Conservation (phyloP, 768 basidiomycete species). For the Termitomyces sp. region DNA sequence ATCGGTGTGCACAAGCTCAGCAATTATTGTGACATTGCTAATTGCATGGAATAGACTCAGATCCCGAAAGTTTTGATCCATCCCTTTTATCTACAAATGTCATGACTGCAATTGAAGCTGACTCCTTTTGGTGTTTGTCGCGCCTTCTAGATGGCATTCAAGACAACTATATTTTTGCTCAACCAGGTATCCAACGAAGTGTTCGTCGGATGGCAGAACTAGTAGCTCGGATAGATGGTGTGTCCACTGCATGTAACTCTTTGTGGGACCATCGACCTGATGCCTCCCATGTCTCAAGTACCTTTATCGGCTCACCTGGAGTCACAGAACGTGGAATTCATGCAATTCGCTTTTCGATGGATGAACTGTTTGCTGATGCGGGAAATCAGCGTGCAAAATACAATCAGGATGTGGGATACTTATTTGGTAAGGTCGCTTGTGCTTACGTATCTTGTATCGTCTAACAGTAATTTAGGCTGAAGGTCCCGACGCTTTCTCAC, state of each 20-base stretch:
- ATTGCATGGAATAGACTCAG: slow-evolving; percentile 53
- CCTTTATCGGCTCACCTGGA: slow-evolving; percentile 85
- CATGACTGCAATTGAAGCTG: slow-evolving; percentile 88
- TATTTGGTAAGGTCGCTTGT: slow-evolving; percentile 66
- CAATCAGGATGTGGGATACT: slow-evolving; percentile 99
- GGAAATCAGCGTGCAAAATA: slow-evolving; percentile 94
- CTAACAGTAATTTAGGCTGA: slow-evolving; percentile 62
- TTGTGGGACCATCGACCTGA: background rate
- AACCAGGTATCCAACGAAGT: slow-evolving; percentile 93
- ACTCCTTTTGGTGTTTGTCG: slow-evolving; percentile 97
- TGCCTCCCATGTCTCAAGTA: slow-evolving; percentile 35
- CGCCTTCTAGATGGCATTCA: slow-evolving; percentile 95
- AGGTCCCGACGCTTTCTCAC: slow-evolving; percentile 95
- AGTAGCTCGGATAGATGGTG: slow-evolving; percentile 84
- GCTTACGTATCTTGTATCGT: background rate
- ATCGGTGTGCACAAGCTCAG: slow-evolving; percentile 53
- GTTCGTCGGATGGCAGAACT: slow-evolving; percentile 93
- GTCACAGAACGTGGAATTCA: slow-evolving; percentile 92
- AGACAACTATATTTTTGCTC: slow-evolving; percentile 95
- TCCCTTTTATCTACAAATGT: slow-evolving; percentile 60
- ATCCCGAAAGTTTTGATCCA: slow-evolving; percentile 88
- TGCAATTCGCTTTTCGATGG: slow-evolving; percentile 99
- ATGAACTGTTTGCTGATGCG: slow-evolving; percentile 99
- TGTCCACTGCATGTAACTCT: slow-evolving; percentile 13
- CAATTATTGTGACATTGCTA: background rate